Base-by-base conservation (phyloP, 1,284 basidiomycete genomes). In the Pyrrhoderma noxium region DNA sequence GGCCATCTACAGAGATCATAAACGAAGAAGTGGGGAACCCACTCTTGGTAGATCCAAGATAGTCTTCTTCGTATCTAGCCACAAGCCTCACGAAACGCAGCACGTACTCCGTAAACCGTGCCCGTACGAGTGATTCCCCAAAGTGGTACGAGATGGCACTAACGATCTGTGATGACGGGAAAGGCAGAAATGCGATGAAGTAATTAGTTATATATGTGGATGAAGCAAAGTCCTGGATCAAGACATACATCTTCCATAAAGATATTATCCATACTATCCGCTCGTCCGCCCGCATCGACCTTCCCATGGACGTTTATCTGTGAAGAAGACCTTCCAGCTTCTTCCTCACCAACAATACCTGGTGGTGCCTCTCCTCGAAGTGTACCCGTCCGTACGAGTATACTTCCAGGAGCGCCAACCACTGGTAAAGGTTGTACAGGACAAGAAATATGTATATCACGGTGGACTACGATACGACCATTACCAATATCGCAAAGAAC, bases 171-270 rank as follows among this genome's bases (percentile, higher is more conserved):
- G 35, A 25, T 5, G 45, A 31, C 40, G 45, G 58, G 38, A 40
- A 40, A 5, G 14, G n/a, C 5, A 22, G 16, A 40, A 5, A 16
- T 22, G 8, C 14, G 38, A 7, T 7, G 5, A 40, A 5, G n/a
- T 40, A 7, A 22, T 5, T 22, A 7, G 21, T 5, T 8, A 40
- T 14, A 40, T 7, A 40, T 7, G 38, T 40, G n/a, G 8, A 5
- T 7, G 5, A 40, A 18, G 38, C 38, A 40, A 40, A 16, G 14
- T 18, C 8, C 5, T 5, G 38, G 38, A n/a, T 5, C 38, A 22
- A 45, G 27, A 76, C 86, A 63, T 58, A 93, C 91, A 62, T 97
- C 94, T 54, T 97, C 92, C 63, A 97, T 89, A 67, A 97, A 95
- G 11, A 85, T 57, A 58, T 82, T 87, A 62, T 97, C 94, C 25